Evolutionary conservation across 1,284 basidiomycete genomes (phyloP), one percentile per base, ranked within the genome.

Genomic region (Puccinia novopanici): DNA sequence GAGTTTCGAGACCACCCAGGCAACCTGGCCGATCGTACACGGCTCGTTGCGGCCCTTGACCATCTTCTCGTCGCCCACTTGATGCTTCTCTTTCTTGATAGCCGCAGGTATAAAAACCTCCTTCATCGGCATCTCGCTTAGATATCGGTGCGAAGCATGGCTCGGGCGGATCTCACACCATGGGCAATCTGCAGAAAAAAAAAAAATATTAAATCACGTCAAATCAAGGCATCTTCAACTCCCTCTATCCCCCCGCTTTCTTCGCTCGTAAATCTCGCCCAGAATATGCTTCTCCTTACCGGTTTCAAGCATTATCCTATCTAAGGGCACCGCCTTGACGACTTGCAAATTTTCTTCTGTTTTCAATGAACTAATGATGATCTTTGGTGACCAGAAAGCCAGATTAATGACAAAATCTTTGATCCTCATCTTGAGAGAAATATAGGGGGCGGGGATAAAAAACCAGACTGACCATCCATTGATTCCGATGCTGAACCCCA

Each of bases 41-140:
- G 94, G 93, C 84, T 95, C 94, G 84, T 93, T 93, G 24, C 94
- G 87, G 0, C 92, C 92, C 85, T 95, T 95, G 67, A 94, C 91
- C 0, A 90, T 88, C 83, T 89, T 52, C 12, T 70, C 67, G 48
- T 48, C 48, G 45, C 17, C 15, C 0, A 90, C 91, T 61, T 61
- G 24, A 72, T 71, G 54, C 8, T 89, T 89, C 83, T 95, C 92
- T 13, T 91, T 89, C 84, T 91, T 91, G 57, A 88, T 88, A 15
- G 88, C 84, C 34, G 87, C 82, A 3, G 91, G 89, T 27, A 24
- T n/a, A 40, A 77, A 77, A 1, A 24, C n/a, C 34, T 34, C 27
- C n/a, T 54, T n/a, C n/a, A 22, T n/a, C 0, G 75, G 75, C 19
- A 77, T n/a, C 83, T 90, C 88, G 85, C 90, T 91, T 19, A 89